A percentile compares a stretch with the other conserved stretches of the same genome.
phyloP scores from a whole-genome alignment of 2,329 filamentous ascomycete genomes.

The Teratosphaeriaceae sp. region DNA sequence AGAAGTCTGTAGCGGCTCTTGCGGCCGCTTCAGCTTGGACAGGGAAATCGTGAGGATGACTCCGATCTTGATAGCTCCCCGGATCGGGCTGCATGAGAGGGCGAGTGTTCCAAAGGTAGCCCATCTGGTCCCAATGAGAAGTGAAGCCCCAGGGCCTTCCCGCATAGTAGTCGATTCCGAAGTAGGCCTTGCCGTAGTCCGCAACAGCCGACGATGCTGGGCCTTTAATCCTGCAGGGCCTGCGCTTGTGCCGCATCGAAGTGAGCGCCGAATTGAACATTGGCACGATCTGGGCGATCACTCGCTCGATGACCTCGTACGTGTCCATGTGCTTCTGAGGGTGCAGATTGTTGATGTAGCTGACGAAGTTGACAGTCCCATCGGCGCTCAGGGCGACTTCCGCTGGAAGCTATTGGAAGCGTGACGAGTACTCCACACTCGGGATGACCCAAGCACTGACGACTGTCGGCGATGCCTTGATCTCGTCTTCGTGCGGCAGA shows the following conservation, averaged over 20 bases:
- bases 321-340: slow-evolving; percentile 15
- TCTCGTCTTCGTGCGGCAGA: no score
- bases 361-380: slow-evolving; percentile 15
- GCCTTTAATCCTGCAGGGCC: background rate
- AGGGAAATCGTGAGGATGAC: no score
- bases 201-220: no score
- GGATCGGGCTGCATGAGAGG: no score
- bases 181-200: no score
- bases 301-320: slow-evolving; percentile 20
- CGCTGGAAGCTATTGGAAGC: slow-evolving; percentile 20
- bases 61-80: no score
- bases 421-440: background rate
- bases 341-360: slow-evolving; percentile 28
- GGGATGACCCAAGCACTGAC: slow-evolving; percentile 15
- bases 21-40: no score
- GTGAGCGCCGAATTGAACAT: slow-evolving; percentile 19
- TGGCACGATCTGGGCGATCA: slow-evolving; percentile 20
- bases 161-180: no score
- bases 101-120: no score
- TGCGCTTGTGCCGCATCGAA: background rate
- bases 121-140: no score
- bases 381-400: slow-evolving; percentile 16
- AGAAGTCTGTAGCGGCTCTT: no score
- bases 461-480: slow-evolving; percentile 25
- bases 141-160: no score